These are phyloP conservation scores for Nicotiana knightiana DNA, from an alignment of 257 asterid species.

Conservation along the genomic window DNA sequence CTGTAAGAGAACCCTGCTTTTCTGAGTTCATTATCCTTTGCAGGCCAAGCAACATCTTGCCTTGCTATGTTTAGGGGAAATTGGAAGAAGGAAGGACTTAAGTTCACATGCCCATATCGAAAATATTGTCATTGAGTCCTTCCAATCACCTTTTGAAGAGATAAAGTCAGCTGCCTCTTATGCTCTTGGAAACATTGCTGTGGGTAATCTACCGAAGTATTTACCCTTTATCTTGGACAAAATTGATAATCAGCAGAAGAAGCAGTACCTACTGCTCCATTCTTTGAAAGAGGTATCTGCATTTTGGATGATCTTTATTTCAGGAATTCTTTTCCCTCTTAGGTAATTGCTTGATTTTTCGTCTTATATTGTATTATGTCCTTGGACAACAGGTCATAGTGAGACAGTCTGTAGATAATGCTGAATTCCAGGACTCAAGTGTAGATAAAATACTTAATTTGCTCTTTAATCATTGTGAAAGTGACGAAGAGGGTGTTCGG, in stretches of 20 bases:
- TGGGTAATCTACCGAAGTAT: slow-evolving; percentile 87
- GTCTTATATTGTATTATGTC: slow-evolving; percentile 1
- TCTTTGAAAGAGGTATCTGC: slow-evolving; percentile 82
- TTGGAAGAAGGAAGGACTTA: slow-evolving; percentile 96
- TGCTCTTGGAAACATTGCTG: slow-evolving; percentile 99
- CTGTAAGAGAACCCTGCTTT: background rate
- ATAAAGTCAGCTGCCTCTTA: slow-evolving; percentile 98
- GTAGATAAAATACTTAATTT: slow-evolving; percentile 84
- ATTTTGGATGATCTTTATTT: slow-evolving; percentile 10
- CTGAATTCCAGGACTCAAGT: slow-evolving; percentile 90
- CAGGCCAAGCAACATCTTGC: slow-evolving; percentile 95
- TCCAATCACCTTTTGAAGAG: slow-evolving; percentile 97
- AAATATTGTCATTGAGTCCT: slow-evolving; percentile 86
- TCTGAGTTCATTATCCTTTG: slow-evolving; percentile 11
- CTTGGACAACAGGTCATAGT: slow-evolving; percentile 73
- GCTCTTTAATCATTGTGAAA: slow-evolving; percentile 96
- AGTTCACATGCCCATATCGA: slow-evolving; percentile 85
- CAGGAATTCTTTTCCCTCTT: background rate
- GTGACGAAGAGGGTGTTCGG: slow-evolving; percentile 99
- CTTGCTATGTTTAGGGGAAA: slow-evolving; percentile 93
- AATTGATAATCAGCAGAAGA: slow-evolving; percentile 98
- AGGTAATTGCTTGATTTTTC: background rate
- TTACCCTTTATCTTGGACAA: slow-evolving; percentile 91
- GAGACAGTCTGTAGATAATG: slow-evolving; percentile 95
- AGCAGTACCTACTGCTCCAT: slow-evolving; percentile 91